phyloP scores from a whole-genome alignment of 2,329 filamentous ascomycete species.

The Pestalotiopsis sp. region DNA sequence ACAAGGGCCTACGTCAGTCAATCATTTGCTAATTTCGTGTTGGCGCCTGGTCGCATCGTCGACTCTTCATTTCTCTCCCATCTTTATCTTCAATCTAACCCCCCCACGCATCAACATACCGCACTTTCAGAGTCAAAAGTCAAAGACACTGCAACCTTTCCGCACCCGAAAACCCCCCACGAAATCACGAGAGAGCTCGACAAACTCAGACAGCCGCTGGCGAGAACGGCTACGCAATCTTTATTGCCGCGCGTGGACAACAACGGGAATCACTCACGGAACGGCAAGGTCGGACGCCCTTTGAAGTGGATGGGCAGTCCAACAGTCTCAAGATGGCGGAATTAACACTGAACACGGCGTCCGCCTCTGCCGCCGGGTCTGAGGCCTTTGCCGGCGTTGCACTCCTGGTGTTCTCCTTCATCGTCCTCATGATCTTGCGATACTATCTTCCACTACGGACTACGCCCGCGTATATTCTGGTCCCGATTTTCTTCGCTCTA shows the following conservation, averaged over 20 bases:
- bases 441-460: slow-evolving; percentile 88
- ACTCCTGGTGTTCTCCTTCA: slow-evolving; percentile 70
- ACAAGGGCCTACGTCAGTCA: slow-evolving; percentile 5
- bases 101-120: not conserved
- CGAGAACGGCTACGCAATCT: not conserved
- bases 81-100: not conserved
- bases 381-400: slow-evolving; percentile 74
- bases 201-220: not conserved
- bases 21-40: slow-evolving; percentile 5
- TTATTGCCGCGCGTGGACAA: not conserved
- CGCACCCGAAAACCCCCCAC: not conserved
- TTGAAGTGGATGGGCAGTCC: not conserved
- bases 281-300: not conserved
- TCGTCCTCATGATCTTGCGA: slow-evolving; percentile 82
- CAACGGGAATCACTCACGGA: not conserved
- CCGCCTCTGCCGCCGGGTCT: slow-evolving; percentile 71
- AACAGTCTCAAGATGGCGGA: slow-evolving; percentile 42
- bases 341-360: slow-evolving; percentile 51
- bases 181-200: not conserved
- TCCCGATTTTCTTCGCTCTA: slow-evolving; percentile 95
- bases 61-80: not conserved
- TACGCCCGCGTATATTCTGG: slow-evolving; percentile 84
- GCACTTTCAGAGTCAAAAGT: not conserved
- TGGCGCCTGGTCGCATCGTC: slow-evolving; percentile 1
- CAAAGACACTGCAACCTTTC: not conserved